phyloP scores from a whole-genome alignment of 805 yeast genomes.

The Ogataea degrootiae region DNA sequence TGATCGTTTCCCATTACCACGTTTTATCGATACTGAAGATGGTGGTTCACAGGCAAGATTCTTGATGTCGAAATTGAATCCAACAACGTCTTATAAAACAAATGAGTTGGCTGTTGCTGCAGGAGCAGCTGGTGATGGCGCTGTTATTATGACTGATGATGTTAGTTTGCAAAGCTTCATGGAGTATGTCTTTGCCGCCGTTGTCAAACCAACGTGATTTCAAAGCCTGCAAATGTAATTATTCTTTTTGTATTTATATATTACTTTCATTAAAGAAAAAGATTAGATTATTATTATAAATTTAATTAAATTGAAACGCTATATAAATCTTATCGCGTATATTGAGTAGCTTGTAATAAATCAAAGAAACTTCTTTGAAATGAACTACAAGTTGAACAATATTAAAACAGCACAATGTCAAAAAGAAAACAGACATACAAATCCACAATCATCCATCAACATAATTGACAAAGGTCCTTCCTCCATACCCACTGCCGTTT shows the following conservation, averaged over 20 bases:
- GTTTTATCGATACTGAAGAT: conserved; percentile 69
- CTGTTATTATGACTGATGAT: conserved; percentile 54
- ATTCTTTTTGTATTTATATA: too few relatives aligned
- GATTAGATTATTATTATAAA: too few relatives aligned
- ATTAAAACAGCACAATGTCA: not conserved
- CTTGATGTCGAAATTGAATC: conserved; percentile 64
- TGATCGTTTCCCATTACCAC: conserved; percentile 67
- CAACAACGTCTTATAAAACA: conserved; percentile 51
- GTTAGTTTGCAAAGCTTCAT: conserved; percentile 51
- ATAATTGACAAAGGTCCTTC: too few relatives aligned
- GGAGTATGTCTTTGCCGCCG: conserved; percentile 44
- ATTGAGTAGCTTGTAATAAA: not conserved
- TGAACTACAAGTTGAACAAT: not conserved
- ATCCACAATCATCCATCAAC: not conserved
- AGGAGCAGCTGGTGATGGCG: conserved; percentile 29
- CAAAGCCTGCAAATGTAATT: not conserved
- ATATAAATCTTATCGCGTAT: too few relatives aligned
- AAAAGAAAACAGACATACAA: not conserved
- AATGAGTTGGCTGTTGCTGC: conserved; percentile 20
- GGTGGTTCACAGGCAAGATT: conserved; percentile 76
- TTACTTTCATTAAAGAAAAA: too few relatives aligned
- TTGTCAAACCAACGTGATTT: conserved; percentile 22
- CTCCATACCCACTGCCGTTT: not conserved
- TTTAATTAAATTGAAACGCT: too few relatives aligned
- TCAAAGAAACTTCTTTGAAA: not conserved